A percentile compares a stretch with the other conserved stretches of the same genome.
Evolutionary conservation across 2,329 filamentous ascomycete genomes (phyloP).

Genomic region (Aureobasidium sp.): DNA sequence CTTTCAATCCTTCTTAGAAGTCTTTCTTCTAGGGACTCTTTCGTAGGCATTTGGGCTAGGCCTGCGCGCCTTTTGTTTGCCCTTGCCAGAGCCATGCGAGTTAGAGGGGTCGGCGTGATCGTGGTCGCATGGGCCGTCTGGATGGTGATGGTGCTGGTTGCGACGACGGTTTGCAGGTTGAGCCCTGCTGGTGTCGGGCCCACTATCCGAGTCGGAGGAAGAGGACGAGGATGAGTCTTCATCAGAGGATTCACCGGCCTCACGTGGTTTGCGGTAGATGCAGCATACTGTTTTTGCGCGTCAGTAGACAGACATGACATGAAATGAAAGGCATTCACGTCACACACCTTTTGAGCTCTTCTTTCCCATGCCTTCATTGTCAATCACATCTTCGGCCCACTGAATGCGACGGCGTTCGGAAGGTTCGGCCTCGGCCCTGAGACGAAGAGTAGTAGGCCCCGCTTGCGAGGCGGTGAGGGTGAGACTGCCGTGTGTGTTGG

Average conservation of each 20-base stretch:
- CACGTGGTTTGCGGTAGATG: constrained; percentile 86
- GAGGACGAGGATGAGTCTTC: constrained; percentile 52
- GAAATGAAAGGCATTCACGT: not conserved
- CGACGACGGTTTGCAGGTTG: constrained; percentile 27
- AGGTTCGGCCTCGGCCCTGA: constrained; percentile 34
- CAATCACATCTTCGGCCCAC: constrained; percentile 88
- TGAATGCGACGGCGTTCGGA: constrained; percentile 59
- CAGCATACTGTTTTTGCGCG: constrained; percentile 68
- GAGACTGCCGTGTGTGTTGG: constrained; percentile 25
- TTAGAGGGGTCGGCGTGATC: constrained; percentile 32
- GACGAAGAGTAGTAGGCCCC: constrained; percentile 28
- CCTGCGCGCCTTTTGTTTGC: constrained; percentile 39
- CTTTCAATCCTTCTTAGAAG: not conserved
- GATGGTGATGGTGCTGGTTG: constrained; percentile 25
- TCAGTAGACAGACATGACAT: not conserved
- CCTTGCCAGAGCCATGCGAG: constrained; percentile 29
- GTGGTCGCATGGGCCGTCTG: constrained; percentile 22
- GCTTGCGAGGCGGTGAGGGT: constrained; percentile 26
- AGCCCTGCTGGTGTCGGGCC: constrained; percentile 44
- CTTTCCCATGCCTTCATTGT: constrained; percentile 90
- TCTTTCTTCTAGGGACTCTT: constrained; percentile 54
- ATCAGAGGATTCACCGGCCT: constrained; percentile 73
- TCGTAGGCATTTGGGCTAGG: constrained; percentile 79
- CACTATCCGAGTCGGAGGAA: constrained; percentile 49
- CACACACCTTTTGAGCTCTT: constrained; percentile 83